A percentile compares a stretch with the other conserved stretches of the same genome.
Evolutionary conservation across 345 rosid species (phyloP).

Genomic region (Abelmoschus esculentus): DNA sequence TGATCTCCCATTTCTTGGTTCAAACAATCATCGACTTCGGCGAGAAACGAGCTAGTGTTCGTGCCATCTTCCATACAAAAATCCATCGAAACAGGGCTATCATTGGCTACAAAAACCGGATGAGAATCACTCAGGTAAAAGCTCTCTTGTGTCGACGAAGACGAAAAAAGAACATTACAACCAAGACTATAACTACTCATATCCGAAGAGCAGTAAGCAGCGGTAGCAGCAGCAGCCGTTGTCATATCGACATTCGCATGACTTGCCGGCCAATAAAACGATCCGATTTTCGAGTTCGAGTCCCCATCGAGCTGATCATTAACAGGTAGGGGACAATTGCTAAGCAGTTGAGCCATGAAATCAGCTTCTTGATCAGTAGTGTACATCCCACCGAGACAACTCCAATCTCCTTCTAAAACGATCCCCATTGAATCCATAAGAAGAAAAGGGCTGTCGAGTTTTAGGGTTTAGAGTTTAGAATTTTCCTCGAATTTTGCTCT

Average conservation of each 20-base stretch:
- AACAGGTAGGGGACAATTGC: slow-evolving; percentile 20
- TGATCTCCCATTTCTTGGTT: slow-evolving; percentile 29
- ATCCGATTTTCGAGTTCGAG: slow-evolving; percentile 19
- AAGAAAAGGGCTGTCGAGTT: not conserved
- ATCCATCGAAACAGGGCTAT: slow-evolving; percentile 30
- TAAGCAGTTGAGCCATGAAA: slow-evolving; percentile 61
- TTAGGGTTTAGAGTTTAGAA: not conserved
- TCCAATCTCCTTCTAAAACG: slow-evolving; percentile 47
- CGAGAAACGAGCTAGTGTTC: slow-evolving; percentile 33
- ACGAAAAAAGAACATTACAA: slow-evolving; percentile 20
- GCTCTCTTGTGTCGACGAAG: slow-evolving; percentile 26
- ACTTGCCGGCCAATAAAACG: slow-evolving; percentile 31
- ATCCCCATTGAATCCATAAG: slow-evolving; percentile 44
- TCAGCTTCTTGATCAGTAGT: slow-evolving; percentile 57
- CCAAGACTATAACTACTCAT: slow-evolving; percentile 24
- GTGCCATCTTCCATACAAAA: slow-evolving; percentile 31
- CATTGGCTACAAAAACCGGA: slow-evolving; percentile 17
- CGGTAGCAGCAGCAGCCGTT: not conserved
- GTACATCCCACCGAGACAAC: slow-evolving; percentile 39
- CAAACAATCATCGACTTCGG: slow-evolving; percentile 28
- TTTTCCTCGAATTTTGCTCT: not conserved
- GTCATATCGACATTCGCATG: slow-evolving; percentile 25
- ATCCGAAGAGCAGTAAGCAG: slow-evolving; percentile 12
- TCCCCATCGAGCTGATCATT: slow-evolving; percentile 14
- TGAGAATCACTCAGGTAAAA: slow-evolving; percentile 25